Evolutionary conservation across 805 yeast species (phyloP).

Genomic region (Teunomyces pallodes): DNA sequence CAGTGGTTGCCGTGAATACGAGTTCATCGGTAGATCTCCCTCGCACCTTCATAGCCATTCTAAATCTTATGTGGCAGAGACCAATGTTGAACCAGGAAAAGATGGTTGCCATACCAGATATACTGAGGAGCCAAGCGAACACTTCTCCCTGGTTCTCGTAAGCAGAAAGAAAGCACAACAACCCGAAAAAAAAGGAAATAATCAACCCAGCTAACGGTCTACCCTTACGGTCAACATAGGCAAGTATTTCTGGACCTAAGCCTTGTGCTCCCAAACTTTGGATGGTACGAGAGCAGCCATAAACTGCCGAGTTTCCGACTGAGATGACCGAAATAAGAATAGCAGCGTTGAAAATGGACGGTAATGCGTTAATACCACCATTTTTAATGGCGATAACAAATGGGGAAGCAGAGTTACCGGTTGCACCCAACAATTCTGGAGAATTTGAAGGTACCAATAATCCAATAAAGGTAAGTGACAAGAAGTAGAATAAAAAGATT

Average conservation of each 20-base stretch:
- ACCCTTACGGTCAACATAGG: slow-evolving; percentile 16
- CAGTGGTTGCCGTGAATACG: slow-evolving; percentile 21
- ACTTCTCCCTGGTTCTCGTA: slow-evolving; percentile 12
- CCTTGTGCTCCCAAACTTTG: slow-evolving; percentile 17
- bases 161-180: slow-evolving; percentile 16
- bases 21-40: slow-evolving; percentile 17
- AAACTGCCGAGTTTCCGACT: slow-evolving; percentile 29
- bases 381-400: slow-evolving; percentile 29
- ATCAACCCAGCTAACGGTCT: slow-evolving; percentile 15
- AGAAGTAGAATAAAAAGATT: slow-evolving; percentile 38
- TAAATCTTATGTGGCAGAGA: slow-evolving; percentile 31
- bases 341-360: slow-evolving; percentile 27
- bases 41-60: slow-evolving; percentile 30
- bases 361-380: slow-evolving; percentile 25
- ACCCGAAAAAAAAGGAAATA: slow-evolving; percentile 13
- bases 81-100: slow-evolving; percentile 36
- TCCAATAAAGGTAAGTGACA: slow-evolving; percentile 21
- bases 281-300: slow-evolving; percentile 22
- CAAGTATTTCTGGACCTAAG: slow-evolving; percentile 12
- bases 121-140: slow-evolving; percentile 30
- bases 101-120: slow-evolving; percentile 35
- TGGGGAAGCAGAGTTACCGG: slow-evolving; percentile 22
- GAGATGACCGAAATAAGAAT: slow-evolving; percentile 28
- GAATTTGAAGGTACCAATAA: slow-evolving; percentile 21
- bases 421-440: slow-evolving; percentile 18